Percentiles rank a stretch among this genome's conserved stretches.
Evolutionary conservation across 2,329 filamentous ascomycete species (phyloP).

Genomic region (Colletotrichum spaethianum): DNA sequence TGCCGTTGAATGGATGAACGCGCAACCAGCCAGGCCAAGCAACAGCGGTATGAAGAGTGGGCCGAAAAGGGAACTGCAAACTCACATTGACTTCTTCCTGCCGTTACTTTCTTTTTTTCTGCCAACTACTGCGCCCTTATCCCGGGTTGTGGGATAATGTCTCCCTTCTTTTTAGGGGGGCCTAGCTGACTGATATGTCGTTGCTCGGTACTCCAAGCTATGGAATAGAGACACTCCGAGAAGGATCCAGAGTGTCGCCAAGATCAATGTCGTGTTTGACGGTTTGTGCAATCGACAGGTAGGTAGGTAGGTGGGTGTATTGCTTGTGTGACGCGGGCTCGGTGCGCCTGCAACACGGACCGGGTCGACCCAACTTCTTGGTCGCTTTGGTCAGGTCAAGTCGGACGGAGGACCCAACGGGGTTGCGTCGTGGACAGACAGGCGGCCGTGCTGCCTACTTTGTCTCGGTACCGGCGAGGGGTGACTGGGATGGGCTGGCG

Average conservation of each 20-base stretch:
- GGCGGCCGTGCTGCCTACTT: slow-evolving; percentile 28
- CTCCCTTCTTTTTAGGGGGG: not conserved
- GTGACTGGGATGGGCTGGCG: slow-evolving; percentile 30
- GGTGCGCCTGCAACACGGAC: slow-evolving; percentile 37
- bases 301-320: not conserved
- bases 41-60: slow-evolving; percentile 30
- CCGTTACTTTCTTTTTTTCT: slow-evolving; percentile 16
- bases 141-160: not conserved
- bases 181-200: slow-evolving; percentile 5
- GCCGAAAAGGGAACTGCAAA: slow-evolving; percentile 33
- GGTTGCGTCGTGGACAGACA: slow-evolving; percentile 21
- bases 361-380: slow-evolving; percentile 37
- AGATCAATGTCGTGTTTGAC: slow-evolving; percentile 4
- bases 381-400: slow-evolving; percentile 28
- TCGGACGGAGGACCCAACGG: slow-evolving; percentile 38
- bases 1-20: slow-evolving; percentile 30
- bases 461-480: slow-evolving; percentile 33
- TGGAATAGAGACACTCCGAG: not conserved
- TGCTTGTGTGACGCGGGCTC: slow-evolving; percentile 26
- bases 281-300: slow-evolving; percentile 4
- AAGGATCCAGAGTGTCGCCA: slow-evolving; percentile 2
- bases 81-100: slow-evolving; percentile 20
- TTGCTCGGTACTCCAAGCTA: slow-evolving; percentile 12
- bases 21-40: slow-evolving; percentile 17
- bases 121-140: slow-evolving; percentile 1